Percentiles rank a stretch among this genome's conserved stretches.
These are phyloP conservation scores for Cicer arietinum DNA, from an alignment of 306 rosid genomes.

Conservation along the genomic window DNA sequence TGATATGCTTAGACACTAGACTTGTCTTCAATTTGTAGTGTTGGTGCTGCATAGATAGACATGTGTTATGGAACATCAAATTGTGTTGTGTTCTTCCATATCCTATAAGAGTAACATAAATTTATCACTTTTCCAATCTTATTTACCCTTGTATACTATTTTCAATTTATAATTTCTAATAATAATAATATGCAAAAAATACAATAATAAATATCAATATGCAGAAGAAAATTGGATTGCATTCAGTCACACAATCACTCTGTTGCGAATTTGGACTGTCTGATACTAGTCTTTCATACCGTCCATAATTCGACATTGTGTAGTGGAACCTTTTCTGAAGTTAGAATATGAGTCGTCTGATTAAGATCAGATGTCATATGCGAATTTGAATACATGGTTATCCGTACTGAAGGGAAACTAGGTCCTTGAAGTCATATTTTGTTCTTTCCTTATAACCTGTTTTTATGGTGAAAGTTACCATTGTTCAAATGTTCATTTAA, in stretches of 20 bases:
- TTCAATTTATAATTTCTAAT: background rate
- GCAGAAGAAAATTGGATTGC: background rate
- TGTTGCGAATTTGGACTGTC: background rate
- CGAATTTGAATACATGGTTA: background rate
- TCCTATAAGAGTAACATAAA: background rate
- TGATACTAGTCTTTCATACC: background rate
- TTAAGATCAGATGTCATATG: background rate
- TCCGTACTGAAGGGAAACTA: background rate
- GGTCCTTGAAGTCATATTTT: background rate
- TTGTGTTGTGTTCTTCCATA: background rate
- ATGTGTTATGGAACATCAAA: too few relatives aligned
- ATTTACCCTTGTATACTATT: background rate
- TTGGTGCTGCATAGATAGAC: too few relatives aligned
- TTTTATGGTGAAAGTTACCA: background rate
- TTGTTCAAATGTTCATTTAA: too few relatives aligned
- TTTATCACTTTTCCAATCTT: background rate
- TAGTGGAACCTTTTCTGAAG: background rate
- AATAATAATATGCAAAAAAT: background rate
- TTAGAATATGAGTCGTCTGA: background rate
- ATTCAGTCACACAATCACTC: background rate
- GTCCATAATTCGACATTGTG: background rate
- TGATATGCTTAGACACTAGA: too few relatives aligned
- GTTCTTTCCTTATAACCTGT: too few relatives aligned
- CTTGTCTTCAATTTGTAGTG: too few relatives aligned
- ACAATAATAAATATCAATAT: background rate